Evolutionary conservation across 306 rosid species (phyloP), one percentile per base, ranked within the genome.

Genomic region (Benincasa hispida): DNA sequence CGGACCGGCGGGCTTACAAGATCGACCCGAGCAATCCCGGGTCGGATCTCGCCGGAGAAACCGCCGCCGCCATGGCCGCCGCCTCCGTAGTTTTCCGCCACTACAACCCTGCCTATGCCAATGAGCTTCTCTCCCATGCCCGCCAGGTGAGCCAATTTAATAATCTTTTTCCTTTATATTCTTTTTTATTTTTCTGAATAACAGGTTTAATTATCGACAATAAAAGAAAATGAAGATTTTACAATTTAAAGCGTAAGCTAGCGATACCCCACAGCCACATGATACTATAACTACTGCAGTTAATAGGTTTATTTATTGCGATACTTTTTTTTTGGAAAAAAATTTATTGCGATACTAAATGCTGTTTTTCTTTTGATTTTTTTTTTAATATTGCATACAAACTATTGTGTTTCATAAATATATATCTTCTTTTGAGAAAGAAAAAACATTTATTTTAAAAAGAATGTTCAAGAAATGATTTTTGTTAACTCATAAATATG

Each of bases 61-160:
- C 99, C 0, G 98, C 99, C 11, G 99, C 99, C 10, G 99, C 99
- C 3, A 92, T 95, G 99, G 98, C 99, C 1, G 98, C 99, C 7
- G 99, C 99, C 2, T 92, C 98, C 79, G 79, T 95, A 12, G 99
- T 95, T 25, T 95, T 95, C 89, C 93, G 92, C 76, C 97, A 59
- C 81, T 82, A 91, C 45, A 84, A 92, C 81, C 99, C 97, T 2
- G 68, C 92, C 6, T 95, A 95, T 70, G 55, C 99, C 53, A 76
- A n/a, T 10, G 86, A 79, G 85, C 96, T 95, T 54, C 91, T 95
- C 75, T 74, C 87, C 51, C 99, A 95, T 37, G 96, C 99, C 17
- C 83, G 86, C 25, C 88, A 95, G 99, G 99, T 94, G 35, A 4
- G 57, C 35, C 56, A n/a, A 17, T 54, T 37, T 17, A 4, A 28